Evolutionary conservation across 257 asterid genomes (phyloP).

Genomic region (Gynochthodes officinalis): DNA sequence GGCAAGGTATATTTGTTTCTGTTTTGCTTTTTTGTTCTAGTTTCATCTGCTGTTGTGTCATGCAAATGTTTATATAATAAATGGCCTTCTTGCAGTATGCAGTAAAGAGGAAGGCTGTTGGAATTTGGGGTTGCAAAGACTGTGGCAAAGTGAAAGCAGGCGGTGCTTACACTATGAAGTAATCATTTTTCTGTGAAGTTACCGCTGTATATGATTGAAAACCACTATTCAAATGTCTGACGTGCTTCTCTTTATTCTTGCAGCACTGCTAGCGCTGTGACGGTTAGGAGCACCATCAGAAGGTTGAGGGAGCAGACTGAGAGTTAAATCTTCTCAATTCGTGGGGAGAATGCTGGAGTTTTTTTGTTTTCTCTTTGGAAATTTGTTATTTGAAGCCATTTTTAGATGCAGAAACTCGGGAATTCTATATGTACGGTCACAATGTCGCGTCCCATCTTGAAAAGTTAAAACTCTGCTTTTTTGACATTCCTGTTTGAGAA

Average conservation of each 20-base stretch:
- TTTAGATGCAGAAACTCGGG: constrained; percentile 9
- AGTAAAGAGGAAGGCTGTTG: constrained; percentile 64
- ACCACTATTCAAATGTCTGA: background rate
- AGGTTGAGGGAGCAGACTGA: constrained; percentile 77
- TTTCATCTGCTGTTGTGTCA: background rate
- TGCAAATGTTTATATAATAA: background rate
- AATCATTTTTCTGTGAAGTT: constrained; percentile 6
- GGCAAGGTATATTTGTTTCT: constrained; percentile 42
- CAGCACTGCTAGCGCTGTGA: constrained; percentile 73
- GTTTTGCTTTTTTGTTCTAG: background rate
- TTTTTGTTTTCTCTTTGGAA: constrained; percentile 1
- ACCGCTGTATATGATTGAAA: background rate
- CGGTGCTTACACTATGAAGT: constrained; percentile 63
- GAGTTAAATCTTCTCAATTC: constrained; percentile 29
- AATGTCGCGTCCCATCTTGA: background rate
- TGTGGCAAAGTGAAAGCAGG: constrained; percentile 66
- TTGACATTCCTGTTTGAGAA: background rate
- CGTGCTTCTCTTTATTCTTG: constrained; percentile 1
- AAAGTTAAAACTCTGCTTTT: background rate
- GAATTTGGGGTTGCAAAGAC: constrained; percentile 71
- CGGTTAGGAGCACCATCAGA: constrained; percentile 66
- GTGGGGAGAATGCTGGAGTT: background rate
- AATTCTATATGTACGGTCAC: constrained; percentile 2
- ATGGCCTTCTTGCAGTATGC: constrained; percentile 35
- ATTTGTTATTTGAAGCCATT: background rate